Percentiles rank a stretch among this genome's conserved stretches.
These are phyloP conservation scores for Pseudocercospora eumusae DNA, from an alignment of 2,329 filamentous ascomycete species.

Conservation along the genomic window DNA sequence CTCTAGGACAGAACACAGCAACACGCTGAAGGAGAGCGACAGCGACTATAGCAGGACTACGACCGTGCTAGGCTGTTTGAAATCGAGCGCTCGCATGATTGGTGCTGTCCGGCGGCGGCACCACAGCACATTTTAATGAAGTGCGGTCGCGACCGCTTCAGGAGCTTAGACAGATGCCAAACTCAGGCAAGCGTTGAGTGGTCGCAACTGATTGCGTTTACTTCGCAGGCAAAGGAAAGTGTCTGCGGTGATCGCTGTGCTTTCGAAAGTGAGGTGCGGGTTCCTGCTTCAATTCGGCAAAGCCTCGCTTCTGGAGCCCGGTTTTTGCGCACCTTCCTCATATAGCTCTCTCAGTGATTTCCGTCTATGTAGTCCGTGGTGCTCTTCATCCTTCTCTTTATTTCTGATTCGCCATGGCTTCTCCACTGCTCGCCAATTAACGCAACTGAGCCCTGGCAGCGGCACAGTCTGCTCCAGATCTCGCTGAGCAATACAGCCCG, in stretches of 20 bases:
- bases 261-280: background rate
- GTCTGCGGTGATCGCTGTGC: background rate
- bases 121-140: too few species aligned
- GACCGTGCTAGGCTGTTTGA: too few species aligned
- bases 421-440: constrained; percentile 41
- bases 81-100: too few species aligned
- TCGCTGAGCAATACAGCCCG: constrained; percentile 35
- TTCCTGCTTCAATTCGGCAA: constrained; percentile 13
- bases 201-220: background rate
- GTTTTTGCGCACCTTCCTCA: constrained; percentile 22
- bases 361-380: constrained; percentile 34
- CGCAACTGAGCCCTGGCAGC: constrained; percentile 43
- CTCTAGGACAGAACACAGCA: too few species aligned
- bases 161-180: background rate
- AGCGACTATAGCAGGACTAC: too few species aligned
- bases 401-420: constrained; percentile 40
- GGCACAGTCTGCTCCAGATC: constrained; percentile 47
- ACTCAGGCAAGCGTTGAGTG: background rate
- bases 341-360: constrained; percentile 38
- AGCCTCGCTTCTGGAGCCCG: constrained; percentile 11
- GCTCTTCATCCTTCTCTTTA: constrained; percentile 33
- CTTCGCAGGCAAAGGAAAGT: background rate
- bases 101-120: too few species aligned
- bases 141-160: background rate
- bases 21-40: too few species aligned